phyloP scores from a whole-genome alignment of 345 rosid genomes.

The Eucalyptus sideroxylon region DNA sequence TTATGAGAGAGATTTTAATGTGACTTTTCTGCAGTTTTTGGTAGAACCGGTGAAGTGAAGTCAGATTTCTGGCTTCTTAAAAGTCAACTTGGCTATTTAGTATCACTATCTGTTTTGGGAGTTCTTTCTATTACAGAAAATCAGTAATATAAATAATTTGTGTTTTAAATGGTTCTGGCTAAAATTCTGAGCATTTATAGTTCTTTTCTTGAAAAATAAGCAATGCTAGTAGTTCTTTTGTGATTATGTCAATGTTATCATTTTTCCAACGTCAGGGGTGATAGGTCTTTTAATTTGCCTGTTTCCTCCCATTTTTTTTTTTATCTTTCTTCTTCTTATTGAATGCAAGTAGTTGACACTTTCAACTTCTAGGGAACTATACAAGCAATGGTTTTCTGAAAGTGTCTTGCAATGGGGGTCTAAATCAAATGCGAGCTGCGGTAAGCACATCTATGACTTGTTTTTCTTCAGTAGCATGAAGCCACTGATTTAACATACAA shows the following conservation, averaged over 20 bases:
- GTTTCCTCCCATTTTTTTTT: neutral
- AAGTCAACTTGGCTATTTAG: neutral
- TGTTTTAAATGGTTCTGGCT: neutral
- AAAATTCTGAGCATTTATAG: neutral
- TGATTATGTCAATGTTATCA: neutral
- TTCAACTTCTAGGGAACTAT: slow-evolving; percentile 48
- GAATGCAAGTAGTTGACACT: neutral
- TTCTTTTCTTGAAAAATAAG: neutral
- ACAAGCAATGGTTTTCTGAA: slow-evolving; percentile 70
- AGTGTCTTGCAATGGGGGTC: slow-evolving; percentile 88
- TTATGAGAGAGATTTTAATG: neutral
- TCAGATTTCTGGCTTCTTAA: neutral
- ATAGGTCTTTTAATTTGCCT: neutral
- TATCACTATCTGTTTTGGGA: neutral
- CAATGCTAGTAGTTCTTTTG: neutral
- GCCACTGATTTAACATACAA: slow-evolving; percentile 1
- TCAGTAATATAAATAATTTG: neutral
- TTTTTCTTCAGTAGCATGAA: neutral
- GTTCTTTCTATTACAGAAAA: neutral
- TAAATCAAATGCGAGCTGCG: slow-evolving; percentile 98
- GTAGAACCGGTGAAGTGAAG: neutral
- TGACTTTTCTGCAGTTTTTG: neutral
- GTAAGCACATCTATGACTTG: slow-evolving; percentile 30
- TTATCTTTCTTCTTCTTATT: neutral
- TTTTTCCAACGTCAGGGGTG: neutral